phyloP scores from a whole-genome alignment of 1,284 basidiomycete genomes.

The Agroathelia rolfsii region DNA sequence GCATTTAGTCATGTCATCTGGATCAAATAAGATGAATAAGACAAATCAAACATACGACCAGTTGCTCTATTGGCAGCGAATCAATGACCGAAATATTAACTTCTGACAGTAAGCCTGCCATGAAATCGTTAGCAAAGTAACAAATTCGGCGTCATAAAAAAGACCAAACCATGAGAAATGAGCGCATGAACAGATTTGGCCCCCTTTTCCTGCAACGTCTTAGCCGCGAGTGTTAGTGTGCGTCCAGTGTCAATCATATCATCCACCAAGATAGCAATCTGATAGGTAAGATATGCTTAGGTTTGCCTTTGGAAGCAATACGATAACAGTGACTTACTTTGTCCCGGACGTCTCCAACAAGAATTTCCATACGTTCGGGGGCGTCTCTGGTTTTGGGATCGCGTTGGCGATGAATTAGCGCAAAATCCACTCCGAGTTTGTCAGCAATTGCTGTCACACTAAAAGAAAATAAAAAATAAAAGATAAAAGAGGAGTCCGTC shows the following conservation, averaged over 20 bases:
- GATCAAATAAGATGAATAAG: constrained; percentile 1
- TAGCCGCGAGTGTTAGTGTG: constrained; percentile 80
- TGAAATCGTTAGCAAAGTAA: constrained; percentile 6
- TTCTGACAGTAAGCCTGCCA: constrained; percentile 79
- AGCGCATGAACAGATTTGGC: constrained; percentile 84
- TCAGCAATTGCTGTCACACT: constrained; percentile 94
- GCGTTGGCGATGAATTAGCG: constrained; percentile 90
- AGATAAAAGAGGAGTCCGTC: constrained; percentile 6
- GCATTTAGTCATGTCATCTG: background rate
- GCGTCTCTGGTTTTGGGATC: constrained; percentile 47
- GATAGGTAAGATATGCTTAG: constrained; percentile 1
- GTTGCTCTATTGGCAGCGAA: constrained; percentile 72
- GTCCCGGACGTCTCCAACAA: constrained; percentile 94
- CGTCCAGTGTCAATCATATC: constrained; percentile 97
- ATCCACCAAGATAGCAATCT: constrained; percentile 91
- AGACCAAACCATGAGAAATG: constrained; percentile 76
- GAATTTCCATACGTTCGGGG: constrained; percentile 81
- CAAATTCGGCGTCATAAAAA: constrained; percentile 7
- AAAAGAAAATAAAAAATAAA: constrained; percentile 10
- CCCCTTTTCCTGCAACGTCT: constrained; percentile 81
- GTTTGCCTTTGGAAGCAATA: constrained; percentile 4
- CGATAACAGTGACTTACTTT: constrained; percentile 44
- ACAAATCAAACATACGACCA: constrained; percentile 63
- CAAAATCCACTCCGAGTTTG: constrained; percentile 93
- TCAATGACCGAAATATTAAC: constrained; percentile 71